phyloP scores from a whole-genome alignment of 106 monocot species.

The Hemerocallis citrina region DNA sequence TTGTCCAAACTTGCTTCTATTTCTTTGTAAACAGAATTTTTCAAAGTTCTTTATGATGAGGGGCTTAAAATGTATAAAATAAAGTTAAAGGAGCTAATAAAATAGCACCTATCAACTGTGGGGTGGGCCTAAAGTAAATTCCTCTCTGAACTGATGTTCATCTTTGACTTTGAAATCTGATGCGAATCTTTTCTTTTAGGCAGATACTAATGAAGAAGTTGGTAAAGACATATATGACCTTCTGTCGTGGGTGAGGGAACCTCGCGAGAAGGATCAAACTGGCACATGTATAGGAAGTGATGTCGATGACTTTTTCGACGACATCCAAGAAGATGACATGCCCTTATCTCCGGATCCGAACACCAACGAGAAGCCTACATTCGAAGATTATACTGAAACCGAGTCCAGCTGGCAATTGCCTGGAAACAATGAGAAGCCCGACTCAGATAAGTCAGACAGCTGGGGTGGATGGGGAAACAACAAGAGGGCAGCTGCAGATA shows the following conservation, averaged over 20 bases:
- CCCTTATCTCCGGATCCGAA: constrained; percentile 45
- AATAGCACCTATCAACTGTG: too few relatives aligned
- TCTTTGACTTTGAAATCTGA: background rate
- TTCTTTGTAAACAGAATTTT: too few relatives aligned
- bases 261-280: constrained; percentile 20
- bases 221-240: constrained; percentile 73
- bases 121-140: too few relatives aligned
- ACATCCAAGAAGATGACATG: constrained; percentile 24
- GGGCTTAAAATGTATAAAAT: too few relatives aligned
- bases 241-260: constrained; percentile 45
- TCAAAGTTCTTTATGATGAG: too few relatives aligned
- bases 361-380: constrained; percentile 28
- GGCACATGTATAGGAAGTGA: constrained; percentile 42
- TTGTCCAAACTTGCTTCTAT: background rate
- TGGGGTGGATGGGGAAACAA: constrained; percentile 33
- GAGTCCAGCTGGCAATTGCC: background rate
- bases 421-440: too few relatives aligned
- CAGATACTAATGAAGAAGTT: constrained; percentile 23
- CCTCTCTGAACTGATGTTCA: background rate
- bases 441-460: constrained; percentile 9
- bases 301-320: constrained; percentile 52
- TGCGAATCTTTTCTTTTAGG: constrained; percentile 16
- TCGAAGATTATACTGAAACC: constrained; percentile 34
- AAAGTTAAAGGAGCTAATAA: too few relatives aligned
- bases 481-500: background rate